phyloP scores from a whole-genome alignment of 306 rosid species.

The Vicia faba region DNA sequence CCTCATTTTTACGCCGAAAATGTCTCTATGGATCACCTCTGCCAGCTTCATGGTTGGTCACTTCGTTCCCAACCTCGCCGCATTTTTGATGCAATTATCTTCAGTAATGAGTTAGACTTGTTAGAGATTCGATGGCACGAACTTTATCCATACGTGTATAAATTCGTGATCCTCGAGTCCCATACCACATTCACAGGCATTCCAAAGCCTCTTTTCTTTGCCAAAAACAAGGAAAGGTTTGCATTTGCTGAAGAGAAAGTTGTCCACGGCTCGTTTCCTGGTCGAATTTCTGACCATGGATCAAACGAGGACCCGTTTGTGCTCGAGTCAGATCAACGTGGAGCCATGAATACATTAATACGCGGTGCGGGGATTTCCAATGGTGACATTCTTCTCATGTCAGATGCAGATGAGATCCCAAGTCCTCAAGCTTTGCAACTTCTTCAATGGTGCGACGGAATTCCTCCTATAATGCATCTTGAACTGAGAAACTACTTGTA shows the following conservation, averaged over 20 bases:
- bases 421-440: slow-evolving; percentile 75
- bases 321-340: slow-evolving; percentile 66
- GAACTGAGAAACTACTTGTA: slow-evolving; percentile 86
- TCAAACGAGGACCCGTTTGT: slow-evolving; percentile 61
- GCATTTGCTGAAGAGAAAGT: slow-evolving; percentile 64
- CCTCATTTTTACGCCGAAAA: slow-evolving; percentile 94
- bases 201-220: slow-evolving; percentile 67
- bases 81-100: slow-evolving; percentile 75
- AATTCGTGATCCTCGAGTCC: slow-evolving; percentile 79
- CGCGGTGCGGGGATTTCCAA: slow-evolving; percentile 59
- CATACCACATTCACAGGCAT: slow-evolving; percentile 87
- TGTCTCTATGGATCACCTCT: slow-evolving; percentile 74
- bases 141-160: slow-evolving; percentile 70
- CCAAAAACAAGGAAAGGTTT: slow-evolving; percentile 50
- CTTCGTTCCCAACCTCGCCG: slow-evolving; percentile 66
- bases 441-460: slow-evolving; percentile 87
- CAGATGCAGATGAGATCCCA: slow-evolving; percentile 91
- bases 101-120: slow-evolving; percentile 88
- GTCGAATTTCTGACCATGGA: slow-evolving; percentile 50
- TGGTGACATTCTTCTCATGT: slow-evolving; percentile 76
- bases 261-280: slow-evolving; percentile 52
- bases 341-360: slow-evolving; percentile 62
- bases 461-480: slow-evolving; percentile 80
- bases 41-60: slow-evolving; percentile 88
- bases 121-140: slow-evolving; percentile 89